A percentile compares a stretch with the other conserved stretches of the same genome.
phyloP scores from a whole-genome alignment of 2,329 filamentous ascomycete genomes.

The Talaromyces sp. region DNA sequence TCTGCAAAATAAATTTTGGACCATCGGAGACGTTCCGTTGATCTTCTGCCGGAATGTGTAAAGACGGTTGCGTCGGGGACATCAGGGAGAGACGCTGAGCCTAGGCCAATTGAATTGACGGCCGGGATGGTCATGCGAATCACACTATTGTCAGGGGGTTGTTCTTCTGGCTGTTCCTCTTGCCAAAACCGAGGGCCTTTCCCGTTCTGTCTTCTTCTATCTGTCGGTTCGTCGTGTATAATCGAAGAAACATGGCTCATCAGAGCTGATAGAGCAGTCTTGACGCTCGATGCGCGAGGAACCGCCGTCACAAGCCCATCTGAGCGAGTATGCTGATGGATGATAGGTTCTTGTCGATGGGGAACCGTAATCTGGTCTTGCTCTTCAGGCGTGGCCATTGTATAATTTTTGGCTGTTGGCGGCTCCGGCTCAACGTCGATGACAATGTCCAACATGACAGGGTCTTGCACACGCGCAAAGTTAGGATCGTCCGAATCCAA shows the following conservation, averaged over 20 bases:
- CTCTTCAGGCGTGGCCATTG: conserved; percentile 27
- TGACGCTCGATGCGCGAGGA: conserved; percentile 30
- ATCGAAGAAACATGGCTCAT: conserved; percentile 47
- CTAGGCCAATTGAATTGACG: conserved; percentile 44
- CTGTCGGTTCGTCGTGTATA: conserved; percentile 35
- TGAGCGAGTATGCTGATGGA: conserved; percentile 16
- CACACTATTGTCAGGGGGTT: conserved; percentile 9
- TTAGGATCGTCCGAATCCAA: conserved; percentile 64
- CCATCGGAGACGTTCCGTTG: conserved; percentile 57
- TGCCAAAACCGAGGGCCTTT: neutral
- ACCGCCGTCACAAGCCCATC: conserved; percentile 21
- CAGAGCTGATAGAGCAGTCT: conserved; percentile 40
- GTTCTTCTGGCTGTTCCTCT: neutral
- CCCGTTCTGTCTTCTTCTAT: neutral
- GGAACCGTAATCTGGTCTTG: conserved; percentile 20
- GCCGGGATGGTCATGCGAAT: conserved; percentile 42
- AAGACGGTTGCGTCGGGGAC: conserved; percentile 48
- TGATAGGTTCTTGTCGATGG: conserved; percentile 15
- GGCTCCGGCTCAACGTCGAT: conserved; percentile 48
- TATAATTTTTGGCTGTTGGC: conserved; percentile 13
- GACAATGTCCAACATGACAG: conserved; percentile 66
- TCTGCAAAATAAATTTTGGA: conserved; percentile 64
- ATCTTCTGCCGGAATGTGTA: conserved; percentile 29
- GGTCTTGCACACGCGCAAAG: conserved; percentile 72
- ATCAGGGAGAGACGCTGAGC: conserved; percentile 64